These are phyloP conservation scores for Mantamonas sphyraenae DNA, from an alignment of 78 protist genomes.

Conservation along the genomic window DNA sequence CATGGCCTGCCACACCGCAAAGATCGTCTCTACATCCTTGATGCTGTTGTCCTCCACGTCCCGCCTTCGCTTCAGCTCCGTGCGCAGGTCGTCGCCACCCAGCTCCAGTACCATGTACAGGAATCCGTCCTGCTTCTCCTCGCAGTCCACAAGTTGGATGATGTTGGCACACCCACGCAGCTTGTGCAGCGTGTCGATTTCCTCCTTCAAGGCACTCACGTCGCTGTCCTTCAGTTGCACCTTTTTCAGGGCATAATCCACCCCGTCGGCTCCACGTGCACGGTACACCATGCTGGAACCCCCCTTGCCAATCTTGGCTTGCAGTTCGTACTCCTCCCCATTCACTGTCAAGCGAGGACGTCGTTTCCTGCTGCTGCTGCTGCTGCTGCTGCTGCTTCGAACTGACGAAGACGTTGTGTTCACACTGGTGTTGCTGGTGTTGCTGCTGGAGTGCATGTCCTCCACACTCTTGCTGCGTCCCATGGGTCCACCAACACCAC, in stretches of 20 bases:
- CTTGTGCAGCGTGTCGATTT: constrained; percentile 55
- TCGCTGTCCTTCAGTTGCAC: constrained; percentile 29
- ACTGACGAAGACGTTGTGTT: too few species aligned
- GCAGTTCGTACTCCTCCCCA: constrained; percentile 1
- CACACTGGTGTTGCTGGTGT: neutral
- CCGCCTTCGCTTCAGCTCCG: constrained; percentile 8
- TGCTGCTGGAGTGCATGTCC: neutral
- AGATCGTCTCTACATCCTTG: constrained; percentile 16
- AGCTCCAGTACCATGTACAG: constrained; percentile 71
- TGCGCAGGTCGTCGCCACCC: constrained; percentile 77
- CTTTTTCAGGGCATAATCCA: constrained; percentile 19
- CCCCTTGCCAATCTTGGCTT: constrained; percentile 84
- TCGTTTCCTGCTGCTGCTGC: constrained; percentile 1
- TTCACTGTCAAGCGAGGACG: neutral
- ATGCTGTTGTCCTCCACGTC: constrained; percentile 54
- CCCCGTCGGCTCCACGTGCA: neutral
- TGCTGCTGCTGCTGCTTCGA: constrained; percentile 3
- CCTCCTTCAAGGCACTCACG: constrained; percentile 47
- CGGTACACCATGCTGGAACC: constrained; percentile 40
- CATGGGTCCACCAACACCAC: too few species aligned
- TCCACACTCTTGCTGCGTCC: neutral
- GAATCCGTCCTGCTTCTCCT: constrained; percentile 13
- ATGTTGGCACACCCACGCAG: constrained; percentile 31
- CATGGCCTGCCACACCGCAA: constrained; percentile 26
- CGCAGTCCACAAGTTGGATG: constrained; percentile 54